A percentile compares a stretch with the other conserved stretches of the same genome.
These are phyloP conservation scores for Suhomyces coccinellae DNA, from an alignment of 1,139 yeast species.

Conservation along the genomic window DNA sequence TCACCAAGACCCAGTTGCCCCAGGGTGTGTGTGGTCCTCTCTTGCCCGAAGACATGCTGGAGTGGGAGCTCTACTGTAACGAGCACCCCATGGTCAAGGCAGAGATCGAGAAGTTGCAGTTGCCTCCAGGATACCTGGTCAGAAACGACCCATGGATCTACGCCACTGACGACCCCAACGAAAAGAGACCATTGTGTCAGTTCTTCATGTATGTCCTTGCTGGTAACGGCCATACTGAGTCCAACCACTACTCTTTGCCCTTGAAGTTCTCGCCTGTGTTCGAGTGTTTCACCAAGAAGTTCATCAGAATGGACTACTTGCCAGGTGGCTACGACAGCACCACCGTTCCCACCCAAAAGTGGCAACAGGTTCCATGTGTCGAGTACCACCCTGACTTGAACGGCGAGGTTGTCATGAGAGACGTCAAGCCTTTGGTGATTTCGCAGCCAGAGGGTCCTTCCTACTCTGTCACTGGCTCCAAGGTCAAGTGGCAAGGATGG, in stretches of 20 bases:
- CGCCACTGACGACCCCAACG: slow-evolving; percentile 70
- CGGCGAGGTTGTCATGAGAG: slow-evolving; percentile 54
- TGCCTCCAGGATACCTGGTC: slow-evolving; percentile 56
- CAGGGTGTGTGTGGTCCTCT: slow-evolving; percentile 73
- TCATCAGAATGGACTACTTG: slow-evolving; percentile 75
- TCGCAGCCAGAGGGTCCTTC: slow-evolving; percentile 88
- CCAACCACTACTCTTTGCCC: slow-evolving; percentile 84
- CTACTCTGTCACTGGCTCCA: slow-evolving; percentile 60
- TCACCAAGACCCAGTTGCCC: slow-evolving; percentile 57
- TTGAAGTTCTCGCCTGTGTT: slow-evolving; percentile 81
- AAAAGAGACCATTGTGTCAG: slow-evolving; percentile 64
- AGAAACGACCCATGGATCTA: slow-evolving; percentile 88
- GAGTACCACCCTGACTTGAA: slow-evolving; percentile 77
- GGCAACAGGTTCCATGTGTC: slow-evolving; percentile 61
- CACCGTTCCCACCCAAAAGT: slow-evolving; percentile 56
- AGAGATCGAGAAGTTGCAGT: slow-evolving; percentile 63
- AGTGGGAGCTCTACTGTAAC: slow-evolving; percentile 51
- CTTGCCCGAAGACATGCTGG: slow-evolving; percentile 66
- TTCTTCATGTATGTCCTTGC: slow-evolving; percentile 77
- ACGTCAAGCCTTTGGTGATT: slow-evolving; percentile 73
- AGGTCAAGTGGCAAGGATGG: slow-evolving; percentile 89
- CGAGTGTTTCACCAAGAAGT: slow-evolving; percentile 63
- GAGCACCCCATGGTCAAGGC: slow-evolving; percentile 60
- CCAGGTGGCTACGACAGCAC: slow-evolving; percentile 73
- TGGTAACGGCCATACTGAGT: slow-evolving; percentile 68